These are phyloP conservation scores for Colletotrichum siamense DNA, from an alignment of 2,329 filamentous ascomycete species.

Conservation along the genomic window DNA sequence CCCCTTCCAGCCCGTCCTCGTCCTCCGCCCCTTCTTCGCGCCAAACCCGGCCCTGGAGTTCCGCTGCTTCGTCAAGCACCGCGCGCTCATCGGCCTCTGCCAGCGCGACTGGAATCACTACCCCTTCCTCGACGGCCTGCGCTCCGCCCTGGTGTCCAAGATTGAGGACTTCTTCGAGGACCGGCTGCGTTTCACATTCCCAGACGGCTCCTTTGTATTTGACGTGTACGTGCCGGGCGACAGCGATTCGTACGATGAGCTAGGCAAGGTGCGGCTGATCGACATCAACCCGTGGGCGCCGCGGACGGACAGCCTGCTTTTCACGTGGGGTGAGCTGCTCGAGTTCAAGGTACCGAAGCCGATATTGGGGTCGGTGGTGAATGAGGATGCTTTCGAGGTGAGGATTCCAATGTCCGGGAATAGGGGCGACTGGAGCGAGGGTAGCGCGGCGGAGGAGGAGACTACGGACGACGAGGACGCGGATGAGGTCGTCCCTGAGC, in stretches of 20 bases:
- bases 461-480: constrained; percentile 40
- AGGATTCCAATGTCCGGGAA: not conserved
- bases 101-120: constrained; percentile 93
- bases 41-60: constrained; percentile 94
- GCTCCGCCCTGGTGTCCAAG: constrained; percentile 68
- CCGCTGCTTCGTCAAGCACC: constrained; percentile 88
- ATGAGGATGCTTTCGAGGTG: constrained; percentile 30
- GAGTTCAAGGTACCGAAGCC: constrained; percentile 68
- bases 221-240: constrained; percentile 88
- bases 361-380: constrained; percentile 53
- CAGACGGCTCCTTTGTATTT: constrained; percentile 84
- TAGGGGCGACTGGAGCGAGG: constrained; percentile 33
- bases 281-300: constrained; percentile 96
- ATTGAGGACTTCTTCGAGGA: constrained; percentile 81
- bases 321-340: constrained; percentile 88
- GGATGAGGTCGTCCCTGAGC: constrained; percentile 65
- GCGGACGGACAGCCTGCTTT: constrained; percentile 86
- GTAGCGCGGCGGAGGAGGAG: constrained; percentile 39
- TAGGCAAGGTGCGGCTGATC: constrained; percentile 82
- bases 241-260: constrained; percentile 58
- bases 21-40: constrained; percentile 86
- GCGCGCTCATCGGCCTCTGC: constrained; percentile 80
- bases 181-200: constrained; percentile 77
- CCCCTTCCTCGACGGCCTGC: constrained; percentile 74
- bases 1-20: constrained; percentile 76